Base-by-base conservation (phyloP, 2,329 filamentous ascomycete species). In the Cladophialophora immunda region DNA sequence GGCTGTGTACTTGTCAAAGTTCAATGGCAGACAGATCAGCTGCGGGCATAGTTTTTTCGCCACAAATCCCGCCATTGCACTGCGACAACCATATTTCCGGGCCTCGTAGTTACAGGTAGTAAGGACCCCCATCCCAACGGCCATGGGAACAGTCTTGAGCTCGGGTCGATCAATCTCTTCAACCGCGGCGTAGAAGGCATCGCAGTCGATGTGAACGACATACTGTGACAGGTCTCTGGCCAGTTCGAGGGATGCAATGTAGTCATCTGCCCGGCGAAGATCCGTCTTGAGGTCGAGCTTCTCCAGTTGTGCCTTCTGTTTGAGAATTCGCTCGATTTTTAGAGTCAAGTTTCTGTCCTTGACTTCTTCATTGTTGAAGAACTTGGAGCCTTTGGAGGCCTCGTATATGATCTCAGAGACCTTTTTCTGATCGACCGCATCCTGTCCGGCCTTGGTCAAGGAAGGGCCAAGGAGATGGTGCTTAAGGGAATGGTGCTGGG, bases 381-480 rank as follows among this genome's bases (percentile, higher is more conserved):
- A 99, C 77, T 97, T 97, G 72, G 93, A 97, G 56, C 95, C 95
- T 77, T 96, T 97, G 17, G 93, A 97, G 11, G 94, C 93, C 78
- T 97, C 93, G 81, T 97, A 98, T 67, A 99, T 99, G 72, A 98
- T 90, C 73, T 98, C 94, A 2, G 94, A 96, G 58, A 99, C 93
- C 82, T 95, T 97, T 70, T 86, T 86, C 80, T 98, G 95, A 74
- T 99, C 93, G n/a, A 98, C 94, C 17, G 87, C 85, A 75, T 97
- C 93, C 77, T 98, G 94, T 1, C 95, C 95, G 32, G 94, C 92
- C 78, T 99, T 99, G 25, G 93, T 94, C 61, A 98, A 82, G 5
- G 94, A 97, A 0, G 94, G 94, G 0, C 95, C 95, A 0, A 98
- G 84, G 0, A 98, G 86, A 64, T 91, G 90, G 78, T 98, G 97